Base-by-base conservation (phyloP, 306 rosid species). In the Abrus precatorius region DNA sequence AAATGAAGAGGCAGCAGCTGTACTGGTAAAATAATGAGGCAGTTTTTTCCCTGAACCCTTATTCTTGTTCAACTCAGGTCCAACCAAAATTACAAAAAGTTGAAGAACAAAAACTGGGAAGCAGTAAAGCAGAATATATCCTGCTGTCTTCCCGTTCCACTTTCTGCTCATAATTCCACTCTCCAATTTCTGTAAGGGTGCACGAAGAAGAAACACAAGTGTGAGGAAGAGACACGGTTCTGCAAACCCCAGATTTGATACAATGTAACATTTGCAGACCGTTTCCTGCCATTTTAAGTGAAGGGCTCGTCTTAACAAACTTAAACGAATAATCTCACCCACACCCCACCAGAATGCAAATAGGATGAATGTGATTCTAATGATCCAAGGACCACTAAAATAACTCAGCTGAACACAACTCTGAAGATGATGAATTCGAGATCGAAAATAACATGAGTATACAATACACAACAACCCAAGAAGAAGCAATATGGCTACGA, bases 151-250 rank as follows among this genome's bases (percentile, higher is more conserved):
- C 75, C 86, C 67, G 80, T 93, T 95, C 98, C 99, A 90, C 60
- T 85, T 86, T 76, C 74, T 84, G 86, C 92, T 88, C 81, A 95
- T 89, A 84, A 90, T 93, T 59, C 97, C 99, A 0, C 91, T 85
- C 74, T 93, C 97, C 91, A 87, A 80, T 57, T 53, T 79, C 84
- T 93, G 98, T 57, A 95, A 86, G 32, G 99, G 94, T 1, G 98
- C 99, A 10, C 98, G 97, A 71, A 95, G 96, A 45, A 95, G 96
- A 86, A 93, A 93, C 81, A 93, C 91, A 2, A 95, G 88, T 2
- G 98, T 95, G 86, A 95, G 96, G 85, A 95, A 95, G 75, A 95
- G 92, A 88, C 98, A 95, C 53, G 99, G 99, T 82, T 95, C 99
- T 76, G 99, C 98, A 87, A 95, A 95, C 85, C 99, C 99, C 80